A percentile compares a stretch with the other conserved stretches of the same genome.
These are phyloP conservation scores for Pythium chondricola DNA, from an alignment of 352 stramenopile species.

Conservation along the genomic window DNA sequence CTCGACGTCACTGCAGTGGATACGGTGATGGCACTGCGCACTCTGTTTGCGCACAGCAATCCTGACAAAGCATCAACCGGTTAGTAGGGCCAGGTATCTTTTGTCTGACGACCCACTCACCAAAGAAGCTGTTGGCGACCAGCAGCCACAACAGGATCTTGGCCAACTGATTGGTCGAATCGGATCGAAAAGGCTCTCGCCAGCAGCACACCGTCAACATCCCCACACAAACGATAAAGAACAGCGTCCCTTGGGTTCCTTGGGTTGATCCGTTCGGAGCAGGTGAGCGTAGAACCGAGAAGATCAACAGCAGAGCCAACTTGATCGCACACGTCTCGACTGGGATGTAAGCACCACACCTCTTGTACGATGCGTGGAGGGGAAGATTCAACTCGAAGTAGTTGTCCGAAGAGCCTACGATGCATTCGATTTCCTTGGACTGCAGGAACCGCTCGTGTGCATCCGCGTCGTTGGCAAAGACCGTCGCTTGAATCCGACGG, in stretches of 20 bases:
- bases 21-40: slow-evolving; percentile 58
- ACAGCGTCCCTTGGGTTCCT: slow-evolving; percentile 39
- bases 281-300: slow-evolving; percentile 42
- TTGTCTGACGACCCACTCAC: slow-evolving; percentile 17
- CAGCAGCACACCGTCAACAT: slow-evolving; percentile 22
- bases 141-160: slow-evolving; percentile 33
- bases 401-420: slow-evolving; percentile 44
- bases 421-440: slow-evolving; percentile 47
- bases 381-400: slow-evolving; percentile 59
- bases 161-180: slow-evolving; percentile 29
- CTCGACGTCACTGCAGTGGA: slow-evolving; percentile 42
- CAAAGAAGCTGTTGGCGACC: slow-evolving; percentile 39
- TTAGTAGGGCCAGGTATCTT: background rate
- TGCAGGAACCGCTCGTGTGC: slow-evolving; percentile 45
- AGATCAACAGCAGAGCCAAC: slow-evolving; percentile 36
- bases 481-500: slow-evolving; percentile 21
- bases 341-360: slow-evolving; percentile 22
- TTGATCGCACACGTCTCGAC: slow-evolving; percentile 43
- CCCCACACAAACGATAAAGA: slow-evolving; percentile 25
- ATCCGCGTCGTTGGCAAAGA: slow-evolving; percentile 23
- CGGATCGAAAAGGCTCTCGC: slow-evolving; percentile 26
- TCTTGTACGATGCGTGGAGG: slow-evolving; percentile 39
- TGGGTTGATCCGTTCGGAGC: slow-evolving; percentile 33
- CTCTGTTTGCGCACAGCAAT: slow-evolving; percentile 44
- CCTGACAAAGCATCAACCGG: slow-evolving; percentile 18